Conservation (phyloP, 768 basidiomycete species). For the Botryobasidium botryosum region DNA sequence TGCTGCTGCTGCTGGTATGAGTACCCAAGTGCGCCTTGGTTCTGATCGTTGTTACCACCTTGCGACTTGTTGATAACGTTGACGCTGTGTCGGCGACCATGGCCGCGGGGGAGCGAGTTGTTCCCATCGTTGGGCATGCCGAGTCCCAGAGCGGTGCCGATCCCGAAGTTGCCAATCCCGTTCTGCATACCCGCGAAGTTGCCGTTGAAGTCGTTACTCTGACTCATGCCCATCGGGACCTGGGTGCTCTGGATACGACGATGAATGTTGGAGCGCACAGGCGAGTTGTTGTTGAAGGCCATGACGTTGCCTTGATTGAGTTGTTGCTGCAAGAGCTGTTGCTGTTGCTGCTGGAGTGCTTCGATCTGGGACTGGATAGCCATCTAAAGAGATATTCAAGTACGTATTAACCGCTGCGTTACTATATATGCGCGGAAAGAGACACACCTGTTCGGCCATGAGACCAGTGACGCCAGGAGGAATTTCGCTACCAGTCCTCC, state of each 20-base stretch:
- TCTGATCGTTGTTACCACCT: no score
- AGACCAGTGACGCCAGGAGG: conserved; percentile 35
- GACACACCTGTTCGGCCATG: conserved; percentile 83
- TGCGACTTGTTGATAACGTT: conserved; percentile 81
- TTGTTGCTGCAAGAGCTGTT: conserved; percentile 78
- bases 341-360: conserved; percentile 77
- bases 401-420: conserved; percentile 3
- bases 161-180: conserved; percentile 8
- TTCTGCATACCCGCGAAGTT: conserved; percentile 24
- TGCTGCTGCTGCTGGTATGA: no score
- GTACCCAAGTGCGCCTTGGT: no score
- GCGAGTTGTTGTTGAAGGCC: conserved; percentile 15
- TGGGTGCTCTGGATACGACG: conserved; percentile 64
- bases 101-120: conserved; percentile 48
- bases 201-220: conserved; percentile 47
- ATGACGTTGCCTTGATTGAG: conserved; percentile 71
- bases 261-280: conserved; percentile 23
- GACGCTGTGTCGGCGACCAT: conserved; percentile 80
- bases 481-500: conserved; percentile 42
- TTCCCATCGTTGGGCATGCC: conserved; percentile 22
- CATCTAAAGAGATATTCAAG: conserved; percentile 32
- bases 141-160: conserved; percentile 17
- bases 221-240: conserved; percentile 42
- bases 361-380: conserved; percentile 84
- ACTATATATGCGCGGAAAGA: neutral